A percentile compares a stretch with the other conserved stretches of the same genome.
Conservation (phyloP, 2,329 filamentous ascomycete species). For the Microcyclosporella mali region DNA sequence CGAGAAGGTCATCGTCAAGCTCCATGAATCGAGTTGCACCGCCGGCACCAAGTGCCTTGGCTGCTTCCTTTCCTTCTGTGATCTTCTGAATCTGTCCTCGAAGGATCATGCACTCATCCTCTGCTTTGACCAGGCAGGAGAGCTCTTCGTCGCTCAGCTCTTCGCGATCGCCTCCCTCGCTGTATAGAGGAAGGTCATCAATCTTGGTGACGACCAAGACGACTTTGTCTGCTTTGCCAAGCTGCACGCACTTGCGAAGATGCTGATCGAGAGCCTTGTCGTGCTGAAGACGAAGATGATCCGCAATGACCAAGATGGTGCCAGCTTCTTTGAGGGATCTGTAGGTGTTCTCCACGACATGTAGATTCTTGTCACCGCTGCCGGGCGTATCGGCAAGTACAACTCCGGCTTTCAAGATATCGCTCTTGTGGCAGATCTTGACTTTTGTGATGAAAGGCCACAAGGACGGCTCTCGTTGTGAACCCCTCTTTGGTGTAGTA, state of each 20-base stretch:
- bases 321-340: conserved; percentile 11
- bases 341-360: conserved; percentile 11
- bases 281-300: conserved; percentile 1
- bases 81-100: neutral
- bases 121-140: neutral
- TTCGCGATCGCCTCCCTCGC: neutral
- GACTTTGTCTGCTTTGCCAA: conserved; percentile 7
- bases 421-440: conserved; percentile 3
- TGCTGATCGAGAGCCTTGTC: conserved; percentile 4
- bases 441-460: conserved; percentile 19
- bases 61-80: neutral
- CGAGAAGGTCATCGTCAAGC: neutral
- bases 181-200: conserved; percentile 6
- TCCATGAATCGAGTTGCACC: too few species aligned
- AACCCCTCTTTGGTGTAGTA: neutral
- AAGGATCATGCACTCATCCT: neutral
- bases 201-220: conserved; percentile 12
- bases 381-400: conserved; percentile 18
- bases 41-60: neutral
- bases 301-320: conserved; percentile 9
- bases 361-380: conserved; percentile 13
- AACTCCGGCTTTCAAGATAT: conserved; percentile 13
- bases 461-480: conserved; percentile 1
- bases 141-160: neutral
- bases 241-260: conserved; percentile 1